Conservation (phyloP, 768 basidiomycete genomes). For the Amanita brunnescens region DNA sequence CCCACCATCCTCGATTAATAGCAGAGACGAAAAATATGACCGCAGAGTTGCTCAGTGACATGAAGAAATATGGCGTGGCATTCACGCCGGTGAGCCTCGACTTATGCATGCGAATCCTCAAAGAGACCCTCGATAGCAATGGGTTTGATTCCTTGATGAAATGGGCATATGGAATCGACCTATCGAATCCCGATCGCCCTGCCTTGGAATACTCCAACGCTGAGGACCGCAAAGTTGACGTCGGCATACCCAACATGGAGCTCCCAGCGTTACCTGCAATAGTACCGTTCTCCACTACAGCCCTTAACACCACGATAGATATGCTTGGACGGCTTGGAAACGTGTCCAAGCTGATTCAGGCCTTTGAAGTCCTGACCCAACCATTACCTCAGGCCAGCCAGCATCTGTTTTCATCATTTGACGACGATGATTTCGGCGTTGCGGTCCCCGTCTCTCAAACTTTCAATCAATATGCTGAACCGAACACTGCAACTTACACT, state of each 20-base stretch:
- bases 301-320: slow-evolving; percentile 68
- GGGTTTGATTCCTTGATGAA: slow-evolving; percentile 54
- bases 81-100: slow-evolving; percentile 59
- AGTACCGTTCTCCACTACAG: slow-evolving; percentile 49
- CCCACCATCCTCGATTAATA: slow-evolving; percentile 25
- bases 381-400: slow-evolving; percentile 49
- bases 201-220: slow-evolving; percentile 37
- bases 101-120: slow-evolving; percentile 58
- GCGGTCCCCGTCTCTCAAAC: slow-evolving; percentile 23
- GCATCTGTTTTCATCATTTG: slow-evolving; percentile 46
- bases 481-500: slow-evolving; percentile 62
- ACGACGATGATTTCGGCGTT: slow-evolving; percentile 58
- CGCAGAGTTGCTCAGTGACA: slow-evolving; percentile 45
- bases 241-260: background rate
- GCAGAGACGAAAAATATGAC: slow-evolving; percentile 39
- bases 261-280: slow-evolving; percentile 16
- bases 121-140: slow-evolving; percentile 48
- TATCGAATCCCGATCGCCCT: slow-evolving; percentile 62
- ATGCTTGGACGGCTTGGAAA: slow-evolving; percentile 53
- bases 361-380: slow-evolving; percentile 72
- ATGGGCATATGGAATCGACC: slow-evolving; percentile 68
- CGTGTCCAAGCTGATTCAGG: slow-evolving; percentile 59
- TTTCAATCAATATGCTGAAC: slow-evolving; percentile 35
- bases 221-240: background rate
- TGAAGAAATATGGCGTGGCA: slow-evolving; percentile 38